phyloP scores from a whole-genome alignment of 495 filamentous ascomycete species.

The Friedmanniomyces endolithicus region DNA sequence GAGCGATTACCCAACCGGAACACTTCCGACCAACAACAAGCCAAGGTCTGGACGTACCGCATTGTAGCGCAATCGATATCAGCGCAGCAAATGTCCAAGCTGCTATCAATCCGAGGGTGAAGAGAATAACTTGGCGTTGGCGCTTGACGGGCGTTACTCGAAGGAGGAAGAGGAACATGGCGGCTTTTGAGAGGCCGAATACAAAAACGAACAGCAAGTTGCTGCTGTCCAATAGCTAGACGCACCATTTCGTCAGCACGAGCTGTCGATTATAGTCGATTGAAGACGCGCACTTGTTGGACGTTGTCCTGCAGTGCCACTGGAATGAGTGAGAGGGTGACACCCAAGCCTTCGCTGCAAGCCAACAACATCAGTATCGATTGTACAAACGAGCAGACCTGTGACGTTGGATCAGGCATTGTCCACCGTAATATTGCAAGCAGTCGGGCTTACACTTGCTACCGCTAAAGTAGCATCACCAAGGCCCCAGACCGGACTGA shows the following conservation, averaged over 20 bases:
- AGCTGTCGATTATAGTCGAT: background rate
- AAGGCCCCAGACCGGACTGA: background rate
- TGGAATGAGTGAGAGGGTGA: background rate
- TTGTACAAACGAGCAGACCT: background rate
- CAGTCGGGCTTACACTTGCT: slow-evolving; percentile 1
- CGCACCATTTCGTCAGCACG: background rate
- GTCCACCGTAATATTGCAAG: no score
- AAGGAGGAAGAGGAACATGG: background rate
- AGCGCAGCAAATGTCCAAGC: background rate
- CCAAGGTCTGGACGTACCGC: slow-evolving; percentile 3
- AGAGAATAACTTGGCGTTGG: background rate
- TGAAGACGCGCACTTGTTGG: background rate
- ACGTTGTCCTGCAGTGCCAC: background rate
- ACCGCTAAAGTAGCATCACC: background rate
- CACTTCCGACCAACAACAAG: background rate
- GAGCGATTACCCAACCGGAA: background rate
- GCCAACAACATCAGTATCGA: background rate
- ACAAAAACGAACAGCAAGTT: slow-evolving; percentile 5
- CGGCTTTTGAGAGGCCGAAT: background rate
- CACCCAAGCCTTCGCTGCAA: slow-evolving; percentile 1
- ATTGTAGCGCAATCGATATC: slow-evolving; percentile 9
- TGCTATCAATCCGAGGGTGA: background rate
- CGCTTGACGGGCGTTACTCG: background rate
- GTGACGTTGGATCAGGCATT: no score
- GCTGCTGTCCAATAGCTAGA: slow-evolving; percentile 9